These are phyloP conservation scores for Oryza punctata DNA, from an alignment of 176 grass and related monocot species.

Conservation along the genomic window DNA sequence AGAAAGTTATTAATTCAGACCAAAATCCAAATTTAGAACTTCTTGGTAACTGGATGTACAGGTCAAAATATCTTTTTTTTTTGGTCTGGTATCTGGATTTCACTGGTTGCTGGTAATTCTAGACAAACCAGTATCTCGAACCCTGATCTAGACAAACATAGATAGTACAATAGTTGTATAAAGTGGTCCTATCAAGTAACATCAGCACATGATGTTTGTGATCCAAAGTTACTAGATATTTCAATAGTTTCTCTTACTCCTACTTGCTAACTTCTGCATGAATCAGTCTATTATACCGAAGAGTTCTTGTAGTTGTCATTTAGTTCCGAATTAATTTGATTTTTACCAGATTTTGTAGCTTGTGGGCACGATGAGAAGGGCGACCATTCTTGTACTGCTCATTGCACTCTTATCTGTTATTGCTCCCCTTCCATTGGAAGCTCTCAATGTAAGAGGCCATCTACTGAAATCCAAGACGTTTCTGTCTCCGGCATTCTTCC, in stretches of 20 bases:
- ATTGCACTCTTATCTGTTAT: neutral
- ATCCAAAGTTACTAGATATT: neutral
- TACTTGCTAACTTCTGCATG: no score
- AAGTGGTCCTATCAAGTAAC: neutral
- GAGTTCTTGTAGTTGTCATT: neutral
- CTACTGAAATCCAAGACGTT: slow-evolving; percentile 58
- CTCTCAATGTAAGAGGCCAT: slow-evolving; percentile 32
- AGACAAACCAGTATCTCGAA: neutral
- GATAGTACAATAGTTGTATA: neutral
- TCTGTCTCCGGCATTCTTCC: slow-evolving; percentile 60
- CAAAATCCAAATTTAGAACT: neutral
- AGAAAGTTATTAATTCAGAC: neutral
- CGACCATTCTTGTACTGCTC: neutral
- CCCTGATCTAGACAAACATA: neutral
- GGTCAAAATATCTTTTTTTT: no score
- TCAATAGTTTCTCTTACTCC: neutral
- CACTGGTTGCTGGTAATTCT: neutral
- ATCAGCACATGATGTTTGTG: neutral
- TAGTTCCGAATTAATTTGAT: neutral
- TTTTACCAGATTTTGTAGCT: neutral
- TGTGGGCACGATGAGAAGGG: slow-evolving; percentile 9
- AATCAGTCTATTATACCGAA: neutral
- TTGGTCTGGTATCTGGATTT: neutral
- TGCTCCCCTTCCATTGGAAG: neutral
- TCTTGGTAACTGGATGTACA: neutral